Conservation (phyloP, 306 rosid species). For the Casuarina glauca region DNA sequence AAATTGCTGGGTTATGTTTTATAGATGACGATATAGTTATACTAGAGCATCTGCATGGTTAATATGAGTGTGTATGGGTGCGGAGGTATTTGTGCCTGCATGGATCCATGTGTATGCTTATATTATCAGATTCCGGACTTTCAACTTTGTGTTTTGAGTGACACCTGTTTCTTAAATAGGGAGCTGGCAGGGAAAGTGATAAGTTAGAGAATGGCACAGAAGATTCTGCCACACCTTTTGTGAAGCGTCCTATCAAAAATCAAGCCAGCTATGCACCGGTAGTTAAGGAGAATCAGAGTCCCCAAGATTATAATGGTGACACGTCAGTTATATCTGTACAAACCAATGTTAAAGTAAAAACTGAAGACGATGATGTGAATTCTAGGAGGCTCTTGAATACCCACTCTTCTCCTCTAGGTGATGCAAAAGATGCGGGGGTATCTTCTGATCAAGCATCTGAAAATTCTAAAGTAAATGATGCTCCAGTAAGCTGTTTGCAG, state of each 20-base stretch:
- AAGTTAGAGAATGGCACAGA: slow-evolving; percentile 27
- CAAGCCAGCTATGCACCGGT: slow-evolving; percentile 42
- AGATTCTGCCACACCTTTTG: slow-evolving; percentile 35
- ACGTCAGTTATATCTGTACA: slow-evolving; percentile 36
- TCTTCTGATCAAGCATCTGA: slow-evolving; percentile 47
- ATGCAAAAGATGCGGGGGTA: slow-evolving; percentile 44
- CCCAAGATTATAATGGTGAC: slow-evolving; percentile 45
- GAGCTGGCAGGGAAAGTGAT: slow-evolving; percentile 43
- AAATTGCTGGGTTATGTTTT: background rate
- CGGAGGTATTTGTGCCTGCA: background rate
- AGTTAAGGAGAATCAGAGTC: slow-evolving; percentile 41
- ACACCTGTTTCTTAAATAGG: slow-evolving; percentile 54
- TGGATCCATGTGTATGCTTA: background rate
- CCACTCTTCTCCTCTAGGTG: slow-evolving; percentile 50
- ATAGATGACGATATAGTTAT: background rate
- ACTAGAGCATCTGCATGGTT: background rate
- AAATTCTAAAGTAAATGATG: slow-evolving; percentile 42
- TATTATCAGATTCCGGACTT: slow-evolving; percentile 28
- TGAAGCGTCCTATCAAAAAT: slow-evolving; percentile 41
- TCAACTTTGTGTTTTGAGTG: slow-evolving; percentile 30
- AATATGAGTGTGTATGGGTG: slow-evolving; percentile 20
- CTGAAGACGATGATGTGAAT: slow-evolving; percentile 49
- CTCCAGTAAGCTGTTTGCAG: slow-evolving; percentile 32
- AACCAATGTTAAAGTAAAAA: slow-evolving; percentile 43
- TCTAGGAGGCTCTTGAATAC: slow-evolving; percentile 40